phyloP scores from a whole-genome alignment of 1,284 basidiomycete genomes.

The Sporisorium iseilematis-ciliati region DNA sequence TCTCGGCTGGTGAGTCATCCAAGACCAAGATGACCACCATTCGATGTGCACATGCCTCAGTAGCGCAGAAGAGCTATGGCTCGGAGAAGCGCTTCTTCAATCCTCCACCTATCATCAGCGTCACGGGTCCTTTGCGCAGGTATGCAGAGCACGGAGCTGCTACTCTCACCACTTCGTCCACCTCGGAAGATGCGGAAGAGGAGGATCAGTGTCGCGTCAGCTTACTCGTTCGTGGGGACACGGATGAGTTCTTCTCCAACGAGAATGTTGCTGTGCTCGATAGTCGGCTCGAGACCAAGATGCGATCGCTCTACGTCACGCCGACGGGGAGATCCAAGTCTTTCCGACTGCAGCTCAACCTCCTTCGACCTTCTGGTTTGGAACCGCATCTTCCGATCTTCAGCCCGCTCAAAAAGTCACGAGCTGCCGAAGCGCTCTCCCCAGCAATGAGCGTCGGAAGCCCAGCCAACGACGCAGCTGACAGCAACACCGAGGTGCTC shows the following conservation, averaged over 20 bases:
- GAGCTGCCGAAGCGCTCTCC: slow-evolving; percentile 28
- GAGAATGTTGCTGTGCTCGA: slow-evolving; percentile 70
- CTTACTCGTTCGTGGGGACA: slow-evolving; percentile 86
- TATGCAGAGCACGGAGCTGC: slow-evolving; percentile 50
- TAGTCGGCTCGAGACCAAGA: slow-evolving; percentile 78
- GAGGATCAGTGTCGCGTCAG: slow-evolving; percentile 72
- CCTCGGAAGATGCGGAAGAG: slow-evolving; percentile 35
- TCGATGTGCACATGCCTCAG: slow-evolving; percentile 85
- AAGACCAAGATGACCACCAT: slow-evolving; percentile 76
- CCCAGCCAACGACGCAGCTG: slow-evolving; percentile 21
- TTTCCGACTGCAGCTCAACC: slow-evolving; percentile 81
- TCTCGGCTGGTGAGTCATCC: slow-evolving; percentile 21
- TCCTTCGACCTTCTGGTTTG: slow-evolving; percentile 51
- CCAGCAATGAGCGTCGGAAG: slow-evolving; percentile 27
- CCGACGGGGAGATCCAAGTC: slow-evolving; percentile 89
- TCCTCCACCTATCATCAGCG: slow-evolving; percentile 86
- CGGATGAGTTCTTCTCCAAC: slow-evolving; percentile 75
- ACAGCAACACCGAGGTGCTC: slow-evolving; percentile 26
- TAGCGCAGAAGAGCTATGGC: slow-evolving; percentile 91
- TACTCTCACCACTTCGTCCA: slow-evolving; percentile 31
- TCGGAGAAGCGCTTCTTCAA: slow-evolving; percentile 91
- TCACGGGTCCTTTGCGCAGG: slow-evolving; percentile 77
- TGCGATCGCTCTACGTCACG: slow-evolving; percentile 89
- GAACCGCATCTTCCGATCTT: slow-evolving; percentile 48
- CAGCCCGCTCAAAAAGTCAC: slow-evolving; percentile 48